These are phyloP conservation scores for Petunia secreta DNA, from an alignment of 257 asterid species.

Conservation along the genomic window DNA sequence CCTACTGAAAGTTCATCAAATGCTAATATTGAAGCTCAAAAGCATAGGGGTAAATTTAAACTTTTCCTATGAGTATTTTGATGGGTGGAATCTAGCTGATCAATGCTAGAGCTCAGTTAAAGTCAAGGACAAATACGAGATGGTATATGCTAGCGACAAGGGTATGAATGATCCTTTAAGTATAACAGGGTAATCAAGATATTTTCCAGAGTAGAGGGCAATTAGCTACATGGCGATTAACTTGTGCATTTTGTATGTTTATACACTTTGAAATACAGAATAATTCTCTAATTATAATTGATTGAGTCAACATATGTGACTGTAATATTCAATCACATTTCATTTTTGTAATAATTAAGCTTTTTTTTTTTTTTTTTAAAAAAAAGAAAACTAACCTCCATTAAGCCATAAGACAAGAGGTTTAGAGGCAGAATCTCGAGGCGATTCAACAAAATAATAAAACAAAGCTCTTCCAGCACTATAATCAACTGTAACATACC, in stretches of 20 bases:
- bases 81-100: background rate
- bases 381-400: conserved; percentile 41
- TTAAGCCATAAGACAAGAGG: conserved; percentile 60
- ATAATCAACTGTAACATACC: conserved; percentile 53
- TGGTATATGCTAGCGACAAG: background rate
- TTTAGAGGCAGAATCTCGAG: conserved; percentile 35
- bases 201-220: background rate
- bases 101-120: background rate
- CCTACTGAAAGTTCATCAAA: background rate
- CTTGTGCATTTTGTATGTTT: too few species aligned
- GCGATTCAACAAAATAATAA: conserved; percentile 57
- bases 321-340: too few species aligned
- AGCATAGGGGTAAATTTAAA: background rate
- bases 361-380: too few species aligned
- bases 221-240: too few species aligned
- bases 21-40: background rate
- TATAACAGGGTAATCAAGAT: background rate
- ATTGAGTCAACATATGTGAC: too few species aligned
- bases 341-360: too few species aligned
- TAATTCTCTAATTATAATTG: too few species aligned
- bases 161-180: background rate
- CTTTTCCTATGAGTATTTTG: background rate
- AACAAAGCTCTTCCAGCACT: conserved; percentile 48
- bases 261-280: too few species aligned
- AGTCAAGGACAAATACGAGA: background rate